Conservation (phyloP, 345 rosid genomes). For the Citrus trifoliata region DNA sequence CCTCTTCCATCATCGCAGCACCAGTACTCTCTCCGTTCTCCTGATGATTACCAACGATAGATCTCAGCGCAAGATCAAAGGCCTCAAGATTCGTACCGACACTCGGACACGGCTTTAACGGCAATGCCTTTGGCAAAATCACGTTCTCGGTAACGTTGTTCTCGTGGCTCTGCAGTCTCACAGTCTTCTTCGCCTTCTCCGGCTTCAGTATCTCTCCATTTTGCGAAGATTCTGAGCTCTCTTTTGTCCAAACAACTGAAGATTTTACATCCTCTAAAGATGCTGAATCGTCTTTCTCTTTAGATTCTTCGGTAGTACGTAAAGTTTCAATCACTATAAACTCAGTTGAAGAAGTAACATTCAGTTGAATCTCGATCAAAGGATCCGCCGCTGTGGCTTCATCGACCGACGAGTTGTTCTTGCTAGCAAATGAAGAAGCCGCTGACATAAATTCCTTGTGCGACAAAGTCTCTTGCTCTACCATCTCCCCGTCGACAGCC, state of each 20-base stretch:
- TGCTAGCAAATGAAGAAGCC: not conserved
- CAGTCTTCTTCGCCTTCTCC: constrained; percentile 15
- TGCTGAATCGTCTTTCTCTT: not conserved
- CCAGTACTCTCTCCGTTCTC: constrained; percentile 17
- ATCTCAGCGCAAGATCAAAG: constrained; percentile 15
- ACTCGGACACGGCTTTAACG: constrained; percentile 35
- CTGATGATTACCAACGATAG: constrained; percentile 9
- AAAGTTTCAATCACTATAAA: constrained; percentile 2
- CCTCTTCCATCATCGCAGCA: constrained; percentile 45
- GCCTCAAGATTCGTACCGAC: constrained; percentile 27
- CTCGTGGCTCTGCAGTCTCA: constrained; percentile 13
- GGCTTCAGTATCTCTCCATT: constrained; percentile 10
- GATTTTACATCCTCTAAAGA: not conserved
- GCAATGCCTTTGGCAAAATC: not conserved
- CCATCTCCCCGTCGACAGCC: not conserved
- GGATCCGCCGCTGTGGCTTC: not conserved
- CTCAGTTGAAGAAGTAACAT: not conserved
- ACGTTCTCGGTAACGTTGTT: not conserved
- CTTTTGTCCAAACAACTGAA: not conserved
- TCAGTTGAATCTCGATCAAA: not conserved
- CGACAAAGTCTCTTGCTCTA: not conserved
- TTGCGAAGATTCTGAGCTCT: not conserved
- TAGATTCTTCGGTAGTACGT: not conserved
- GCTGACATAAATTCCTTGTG: not conserved
- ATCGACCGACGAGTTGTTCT: not conserved